phyloP scores from a whole-genome alignment of 2,329 filamentous ascomycete genomes.

The Paecilomyces formosus region DNA sequence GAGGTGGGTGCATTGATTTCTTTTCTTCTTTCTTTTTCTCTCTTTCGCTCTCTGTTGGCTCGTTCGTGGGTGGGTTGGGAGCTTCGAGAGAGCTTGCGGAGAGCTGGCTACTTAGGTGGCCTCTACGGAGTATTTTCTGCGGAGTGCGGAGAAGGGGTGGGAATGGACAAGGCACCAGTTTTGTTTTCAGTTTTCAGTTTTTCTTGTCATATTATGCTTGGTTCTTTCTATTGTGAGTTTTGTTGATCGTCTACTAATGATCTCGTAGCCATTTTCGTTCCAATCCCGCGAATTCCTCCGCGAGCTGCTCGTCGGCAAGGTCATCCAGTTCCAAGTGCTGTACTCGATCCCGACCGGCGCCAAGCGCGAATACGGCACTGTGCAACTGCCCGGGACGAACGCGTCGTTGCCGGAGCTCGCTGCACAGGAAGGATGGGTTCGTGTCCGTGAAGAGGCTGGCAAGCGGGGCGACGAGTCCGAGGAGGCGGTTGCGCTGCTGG shows the following conservation, averaged over 20 bases:
- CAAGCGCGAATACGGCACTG: conserved; percentile 80
- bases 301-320: conserved; percentile 75
- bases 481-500: conserved; percentile 61
- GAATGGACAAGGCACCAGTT: too few relatives aligned
- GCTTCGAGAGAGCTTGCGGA: neutral
- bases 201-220: neutral
- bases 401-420: conserved; percentile 75
- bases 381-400: conserved; percentile 59
- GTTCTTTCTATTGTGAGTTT: neutral
- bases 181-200: neutral
- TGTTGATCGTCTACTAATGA: too few relatives aligned
- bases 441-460: conserved; percentile 88
- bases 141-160: neutral
- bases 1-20: conserved; percentile 47
- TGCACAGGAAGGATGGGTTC: conserved; percentile 84
- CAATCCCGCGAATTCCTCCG: conserved; percentile 91
- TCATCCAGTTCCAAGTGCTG: conserved; percentile 73
- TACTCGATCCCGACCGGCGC: conserved; percentile 77
- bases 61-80: neutral
- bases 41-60: too few relatives aligned
- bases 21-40: conserved; percentile 2
- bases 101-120: conserved; percentile 7
- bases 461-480: conserved; percentile 76
- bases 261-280: conserved; percentile 68
- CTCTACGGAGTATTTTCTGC: conserved; percentile 4